A percentile compares a stretch with the other conserved stretches of the same genome.
These are phyloP conservation scores for Neurospora sp. DNA, from an alignment of 495 filamentous ascomycete genomes.

Conservation along the genomic window DNA sequence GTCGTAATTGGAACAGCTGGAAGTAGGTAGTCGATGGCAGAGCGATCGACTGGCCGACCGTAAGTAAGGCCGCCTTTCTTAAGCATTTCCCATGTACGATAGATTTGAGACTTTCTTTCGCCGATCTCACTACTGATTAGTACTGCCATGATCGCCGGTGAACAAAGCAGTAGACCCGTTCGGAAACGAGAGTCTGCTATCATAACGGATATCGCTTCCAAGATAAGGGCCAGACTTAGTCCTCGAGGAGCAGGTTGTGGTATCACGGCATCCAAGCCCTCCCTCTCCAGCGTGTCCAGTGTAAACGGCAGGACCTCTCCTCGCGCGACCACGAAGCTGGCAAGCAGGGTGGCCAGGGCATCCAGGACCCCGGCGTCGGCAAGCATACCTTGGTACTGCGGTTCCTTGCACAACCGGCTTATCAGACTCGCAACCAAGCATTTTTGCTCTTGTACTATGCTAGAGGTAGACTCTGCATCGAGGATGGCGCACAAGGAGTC, in stretches of 20 bases:
- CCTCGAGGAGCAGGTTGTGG: constrained; percentile 48
- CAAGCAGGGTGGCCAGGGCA: constrained; percentile 65
- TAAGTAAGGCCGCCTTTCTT: constrained; percentile 20
- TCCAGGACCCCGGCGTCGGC: constrained; percentile 68
- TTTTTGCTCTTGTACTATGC: constrained; percentile 52
- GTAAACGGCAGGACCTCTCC: constrained; percentile 55
- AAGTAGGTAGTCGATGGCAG: constrained; percentile 51
- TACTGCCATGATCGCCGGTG: constrained; percentile 61
- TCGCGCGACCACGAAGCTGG: constrained; percentile 57
- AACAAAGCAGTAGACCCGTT: constrained; percentile 66
- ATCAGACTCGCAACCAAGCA: constrained; percentile 56
- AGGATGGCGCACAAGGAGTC: constrained; percentile 54
- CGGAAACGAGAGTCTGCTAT: constrained; percentile 70
- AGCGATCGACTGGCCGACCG: constrained; percentile 20
- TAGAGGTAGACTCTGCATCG: constrained; percentile 41
- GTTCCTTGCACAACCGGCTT: constrained; percentile 49
- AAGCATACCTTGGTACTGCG: constrained; percentile 57
- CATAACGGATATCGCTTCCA: constrained; percentile 76
- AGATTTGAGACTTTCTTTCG: constrained; percentile 9
- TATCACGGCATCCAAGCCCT: constrained; percentile 35
- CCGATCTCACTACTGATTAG: constrained; percentile 43
- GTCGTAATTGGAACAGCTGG: constrained; percentile 32
- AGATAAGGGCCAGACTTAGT: constrained; percentile 53
- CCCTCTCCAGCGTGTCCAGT: constrained; percentile 30
- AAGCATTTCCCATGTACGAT: constrained; percentile 26